Evolutionary conservation across 805 yeast species (phyloP), one percentile per base, ranked within the genome.

Genomic region (Zygosaccharomyces siamensis): DNA sequence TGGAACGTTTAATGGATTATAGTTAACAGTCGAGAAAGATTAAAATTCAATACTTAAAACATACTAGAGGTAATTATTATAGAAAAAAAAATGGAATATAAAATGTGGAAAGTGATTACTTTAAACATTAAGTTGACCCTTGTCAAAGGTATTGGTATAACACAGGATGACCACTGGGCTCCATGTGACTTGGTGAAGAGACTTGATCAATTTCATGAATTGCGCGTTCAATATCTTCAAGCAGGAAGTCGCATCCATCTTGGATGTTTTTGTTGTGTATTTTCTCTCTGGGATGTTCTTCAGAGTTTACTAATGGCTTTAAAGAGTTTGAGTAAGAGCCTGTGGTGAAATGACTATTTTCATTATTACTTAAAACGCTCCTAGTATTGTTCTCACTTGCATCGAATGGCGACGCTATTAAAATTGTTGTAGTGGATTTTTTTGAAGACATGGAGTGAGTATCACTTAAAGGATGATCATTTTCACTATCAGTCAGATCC

Each of bases 1-100:
- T 71, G 33, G 75, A 71, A 45, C 59, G 73, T 39, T 54, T 67
- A 26, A 36, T 16, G 21, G 38, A 36, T 30, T n/a, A 18, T 12
- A 20, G 12, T 5, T 24, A 33, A 27, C 16, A 26, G 14, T 14
- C 14, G 23, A 18, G 16, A 30, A 18, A 21, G 14, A 14, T 21
- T 18, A 30, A 16, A 18, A 18, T 3, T 23, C 24, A 23, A 23
- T 23, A 23, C 24, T 23, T 23, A 4, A 4, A 23, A 23, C 24
- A 18, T 30, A 28, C 6, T 27, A 5, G 18, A 11, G 30, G 11
- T 23, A 20, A 12, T 30, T 1, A 10, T 41, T 30, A 31, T 41
- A 16, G 23, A 11, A 12, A 12, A 18, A 16, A 11, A 41, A 20
- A 28, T 28, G 37, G 24, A 10, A 41, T 7, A 41, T 30, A 14